These are phyloP conservation scores for Alliaria petiolata DNA, from an alignment of 345 rosid genomes.

Conservation along the genomic window DNA sequence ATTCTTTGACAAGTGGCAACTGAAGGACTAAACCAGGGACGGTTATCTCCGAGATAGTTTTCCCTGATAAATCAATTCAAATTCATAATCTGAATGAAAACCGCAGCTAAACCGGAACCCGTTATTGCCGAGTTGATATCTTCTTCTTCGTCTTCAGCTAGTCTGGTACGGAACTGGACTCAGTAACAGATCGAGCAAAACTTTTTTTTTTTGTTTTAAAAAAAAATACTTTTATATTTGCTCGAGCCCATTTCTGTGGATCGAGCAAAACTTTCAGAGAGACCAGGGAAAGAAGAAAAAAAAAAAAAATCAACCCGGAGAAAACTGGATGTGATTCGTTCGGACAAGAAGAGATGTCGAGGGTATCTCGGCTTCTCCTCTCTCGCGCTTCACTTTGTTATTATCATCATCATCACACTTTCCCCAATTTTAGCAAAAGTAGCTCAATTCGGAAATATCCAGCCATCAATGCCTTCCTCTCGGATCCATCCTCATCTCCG, in stretches of 20 bases:
- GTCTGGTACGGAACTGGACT: background rate
- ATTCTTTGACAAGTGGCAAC: slow-evolving; percentile 7
- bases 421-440: slow-evolving; percentile 11
- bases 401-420: slow-evolving; percentile 10
- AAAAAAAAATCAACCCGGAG: background rate
- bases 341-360: slow-evolving; percentile 6
- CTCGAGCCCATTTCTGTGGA: too few species aligned
- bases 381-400: slow-evolving; percentile 10
- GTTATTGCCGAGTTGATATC: slow-evolving; percentile 1
- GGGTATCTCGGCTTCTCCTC: slow-evolving; percentile 18
- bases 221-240: too few species aligned
- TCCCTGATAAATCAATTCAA: background rate
- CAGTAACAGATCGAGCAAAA: background rate
- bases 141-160: background rate
- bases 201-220: too few species aligned
- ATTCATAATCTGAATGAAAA: background rate
- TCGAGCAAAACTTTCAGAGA: background rate
- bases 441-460: background rate
- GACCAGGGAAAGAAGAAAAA: background rate
- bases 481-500: slow-evolving; percentile 27
- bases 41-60: background rate
- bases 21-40: background rate
- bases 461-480: slow-evolving; percentile 30
- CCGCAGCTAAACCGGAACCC: background rate
- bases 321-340: background rate